Base-by-base conservation (phyloP, 768 basidiomycete genomes). In the Mycena venus region DNA sequence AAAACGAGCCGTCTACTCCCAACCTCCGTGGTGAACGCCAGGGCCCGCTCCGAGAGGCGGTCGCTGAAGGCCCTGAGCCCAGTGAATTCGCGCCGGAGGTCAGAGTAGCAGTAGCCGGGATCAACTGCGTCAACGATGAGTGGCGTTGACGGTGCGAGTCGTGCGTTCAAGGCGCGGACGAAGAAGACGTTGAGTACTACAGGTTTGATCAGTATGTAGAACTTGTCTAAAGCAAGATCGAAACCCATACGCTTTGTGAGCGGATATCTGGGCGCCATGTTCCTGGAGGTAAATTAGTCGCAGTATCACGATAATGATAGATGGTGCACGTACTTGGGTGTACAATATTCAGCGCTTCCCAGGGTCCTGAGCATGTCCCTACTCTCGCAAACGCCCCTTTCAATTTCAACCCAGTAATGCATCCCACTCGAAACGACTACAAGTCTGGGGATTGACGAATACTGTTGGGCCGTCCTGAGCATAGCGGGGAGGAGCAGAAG, bases 401-500 rank as follows among this genome's bases (percentile, higher is more conserved):
- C 51, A 11, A 76, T 29, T 3, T n/a, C n/a, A n/a, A n/a, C n/a
- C n/a, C n/a, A n/a, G n/a, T n/a, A n/a, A n/a, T n/a, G n/a, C n/a
- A n/a, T 66, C 31, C 76, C 81, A 61, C 80, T 82, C 7, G 80
- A 49, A n/a, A 82, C 78, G 51, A 85, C 75, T 21, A 78, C 80
- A 6, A 82, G 60, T 34, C 76, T 11, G 12, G 77, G 56, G 19
- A 61, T n/a, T 19, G 72, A 58, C 11, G 62, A 44, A 25, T 67
- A 31, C 6, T 69, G 55, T 6, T 47, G 38, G 0, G 80, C 75
- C 1, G 83, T 75, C 31, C 73, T 74, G 23, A 78, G 36, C 42
- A 85, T 73, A 21, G 67, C 60, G 0, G 84, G 84, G 2, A 84
- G 73, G 3, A 85, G 76, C n/a, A 81, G 75, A 17, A 84, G 56